Evolutionary conservation across 1,284 basidiomycete species (phyloP), one percentile per base, ranked within the genome.

Genomic region (Ceratobasidium sp.): DNA sequence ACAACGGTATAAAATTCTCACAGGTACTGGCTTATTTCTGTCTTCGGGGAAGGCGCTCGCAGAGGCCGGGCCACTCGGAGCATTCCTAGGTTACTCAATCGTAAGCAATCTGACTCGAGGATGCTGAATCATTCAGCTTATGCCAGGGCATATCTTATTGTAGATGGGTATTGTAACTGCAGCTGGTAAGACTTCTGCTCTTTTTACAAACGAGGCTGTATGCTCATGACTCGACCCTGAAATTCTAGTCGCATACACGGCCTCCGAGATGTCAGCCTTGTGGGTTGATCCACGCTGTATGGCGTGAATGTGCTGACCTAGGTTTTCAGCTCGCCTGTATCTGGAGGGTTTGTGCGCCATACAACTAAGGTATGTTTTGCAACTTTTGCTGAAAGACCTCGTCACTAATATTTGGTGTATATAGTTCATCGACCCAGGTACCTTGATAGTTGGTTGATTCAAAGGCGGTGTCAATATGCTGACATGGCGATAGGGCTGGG

Each of bases 11-110:
- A 23, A 54, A 75, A 63, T 26, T 51, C 33, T 23, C 58, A 45
- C 60, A 75, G 77, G 77, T 4, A 78, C 77, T 39, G 79, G 79
- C 8, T 37, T 79, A 26, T 79, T 79, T 37, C 67, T 79, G 23
- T 66, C 76, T 26, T 77, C 76, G 39, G 79, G 79, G 8, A 60
- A 49, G 20, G 76, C 79, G n/a, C 75, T 79, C 3, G 79, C 77
- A 26, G 77, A 79, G 37, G 77, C 76, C 8, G 79, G 79, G 17
- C 79, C 79, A 33, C 68, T 74, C 33, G 78, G 78, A 20, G 77
- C 78, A 3, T 76, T 79, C 20, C 20, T 77, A 5, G 78, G 78
- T n/a, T 79, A 77, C 39, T 56, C 67, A 17, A 39, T 79, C 13
- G 78, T 78, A 53, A 64, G 78, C 39, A 33, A 15, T 20, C 10